A percentile compares a stretch with the other conserved stretches of the same genome.
These are phyloP conservation scores for Backusella macrospora DNA, from an alignment of 192 early-diverging fungal species.

Conservation along the genomic window DNA sequence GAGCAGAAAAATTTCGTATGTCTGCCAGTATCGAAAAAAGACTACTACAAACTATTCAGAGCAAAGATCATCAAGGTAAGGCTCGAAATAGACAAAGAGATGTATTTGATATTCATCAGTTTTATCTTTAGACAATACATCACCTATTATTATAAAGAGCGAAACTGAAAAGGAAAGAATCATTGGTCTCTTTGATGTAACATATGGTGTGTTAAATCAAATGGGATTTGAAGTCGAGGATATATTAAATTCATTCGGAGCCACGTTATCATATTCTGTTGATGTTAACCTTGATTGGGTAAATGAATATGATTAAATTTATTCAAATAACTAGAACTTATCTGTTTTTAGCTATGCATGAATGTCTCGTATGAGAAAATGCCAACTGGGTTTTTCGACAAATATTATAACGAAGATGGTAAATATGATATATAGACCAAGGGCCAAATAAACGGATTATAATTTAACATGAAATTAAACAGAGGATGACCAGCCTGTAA, in stretches of 20 bases:
- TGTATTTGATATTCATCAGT: background rate
- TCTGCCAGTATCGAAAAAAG: slow-evolving; percentile 9
- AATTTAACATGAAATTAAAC: background rate
- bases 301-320: slow-evolving; percentile 6
- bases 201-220: slow-evolving; percentile 46
- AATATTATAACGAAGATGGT: slow-evolving; percentile 45
- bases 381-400: slow-evolving; percentile 52
- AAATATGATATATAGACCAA: background rate
- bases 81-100: background rate
- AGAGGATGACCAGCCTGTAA: background rate
- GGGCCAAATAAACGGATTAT: background rate
- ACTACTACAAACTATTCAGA: background rate
- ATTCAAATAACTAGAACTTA: background rate
- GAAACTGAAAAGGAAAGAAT: slow-evolving; percentile 40
- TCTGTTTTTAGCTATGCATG: slow-evolving; percentile 39
- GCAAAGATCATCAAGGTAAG: background rate
- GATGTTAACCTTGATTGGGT: slow-evolving; percentile 59
- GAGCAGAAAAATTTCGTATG: slow-evolving; percentile 1
- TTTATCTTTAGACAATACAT: background rate
- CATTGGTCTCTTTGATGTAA: slow-evolving; percentile 48
- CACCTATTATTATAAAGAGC: background rate
- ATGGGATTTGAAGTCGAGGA: slow-evolving; percentile 50
- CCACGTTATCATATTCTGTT: slow-evolving; percentile 41
- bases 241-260: slow-evolving; percentile 46
- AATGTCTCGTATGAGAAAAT: slow-evolving; percentile 45